Evolutionary conservation across 2,329 filamentous ascomycete genomes (phyloP).

Genomic region (Trichoderma koningiopsis): DNA sequence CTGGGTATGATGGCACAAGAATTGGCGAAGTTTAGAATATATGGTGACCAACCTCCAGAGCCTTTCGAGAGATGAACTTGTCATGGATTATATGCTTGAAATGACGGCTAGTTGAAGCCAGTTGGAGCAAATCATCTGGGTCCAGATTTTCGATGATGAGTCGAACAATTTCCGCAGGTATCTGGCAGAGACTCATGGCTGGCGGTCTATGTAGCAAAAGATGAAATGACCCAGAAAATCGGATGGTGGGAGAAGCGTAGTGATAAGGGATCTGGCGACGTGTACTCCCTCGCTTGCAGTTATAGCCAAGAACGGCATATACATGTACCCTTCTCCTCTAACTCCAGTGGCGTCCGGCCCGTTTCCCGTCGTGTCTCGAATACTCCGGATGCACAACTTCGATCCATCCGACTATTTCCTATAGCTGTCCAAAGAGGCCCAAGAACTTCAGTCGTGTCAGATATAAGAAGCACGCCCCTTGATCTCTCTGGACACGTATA

Average conservation of each 20-base stretch:
- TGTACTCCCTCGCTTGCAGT: neutral
- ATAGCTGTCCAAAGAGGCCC: neutral
- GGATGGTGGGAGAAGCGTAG: neutral
- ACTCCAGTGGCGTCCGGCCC: neutral
- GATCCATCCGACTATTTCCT: neutral
- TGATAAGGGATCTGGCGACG: neutral
- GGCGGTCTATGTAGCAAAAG: neutral
- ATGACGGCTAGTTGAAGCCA: constrained; percentile 55
- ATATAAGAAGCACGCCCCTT: neutral
- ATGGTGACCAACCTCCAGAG: constrained; percentile 54
- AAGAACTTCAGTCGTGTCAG: neutral
- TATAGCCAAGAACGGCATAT: neutral
- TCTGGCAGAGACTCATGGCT: constrained; percentile 38
- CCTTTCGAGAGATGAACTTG: constrained; percentile 58
- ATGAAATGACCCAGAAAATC: neutral
- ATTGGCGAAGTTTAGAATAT: neutral
- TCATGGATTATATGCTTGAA: constrained; percentile 56
- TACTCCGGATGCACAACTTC: neutral
- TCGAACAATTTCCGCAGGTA: constrained; percentile 68
- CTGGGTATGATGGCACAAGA: neutral
- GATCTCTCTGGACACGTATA: neutral
- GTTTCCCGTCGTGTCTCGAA: neutral
- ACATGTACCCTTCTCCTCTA: neutral
- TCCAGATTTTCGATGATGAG: constrained; percentile 58
- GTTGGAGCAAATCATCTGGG: constrained; percentile 59